Evolutionary conservation across 805 yeast genomes (phyloP).

Genomic region (Ogataea siamensis): DNA sequence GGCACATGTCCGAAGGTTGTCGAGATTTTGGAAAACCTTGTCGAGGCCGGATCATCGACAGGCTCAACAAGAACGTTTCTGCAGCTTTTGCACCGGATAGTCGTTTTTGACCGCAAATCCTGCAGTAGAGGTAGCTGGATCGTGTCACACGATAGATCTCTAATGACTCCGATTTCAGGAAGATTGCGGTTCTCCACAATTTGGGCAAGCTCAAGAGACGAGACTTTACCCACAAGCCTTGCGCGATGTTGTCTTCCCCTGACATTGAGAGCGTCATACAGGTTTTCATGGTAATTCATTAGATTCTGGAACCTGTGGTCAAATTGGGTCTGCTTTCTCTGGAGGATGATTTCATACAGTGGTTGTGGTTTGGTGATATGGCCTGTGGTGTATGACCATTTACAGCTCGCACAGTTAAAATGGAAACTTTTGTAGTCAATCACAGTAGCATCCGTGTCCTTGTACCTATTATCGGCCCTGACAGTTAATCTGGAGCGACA

Average conservation of each 20-base stretch:
- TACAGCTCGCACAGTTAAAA: slow-evolving; percentile 39
- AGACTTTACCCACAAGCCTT: slow-evolving; percentile 16
- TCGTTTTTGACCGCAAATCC: slow-evolving; percentile 16
- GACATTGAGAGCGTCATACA: slow-evolving; percentile 17
- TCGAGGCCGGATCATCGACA: slow-evolving; percentile 20
- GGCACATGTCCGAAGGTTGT: slow-evolving; percentile 31
- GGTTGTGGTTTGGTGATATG: slow-evolving; percentile 42
- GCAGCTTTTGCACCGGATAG: slow-evolving; percentile 25
- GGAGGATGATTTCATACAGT: slow-evolving; percentile 30
- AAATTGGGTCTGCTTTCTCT: slow-evolving; percentile 11
- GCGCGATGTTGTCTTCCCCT: slow-evolving; percentile 11
- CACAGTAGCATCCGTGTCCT: slow-evolving; percentile 8
- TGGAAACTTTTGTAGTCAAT: slow-evolving; percentile 35
- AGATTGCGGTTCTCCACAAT: slow-evolving; percentile 11
- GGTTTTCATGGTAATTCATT: slow-evolving; percentile 18
- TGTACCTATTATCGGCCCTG: slow-evolving; percentile 16
- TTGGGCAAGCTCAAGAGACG: slow-evolving; percentile 25
- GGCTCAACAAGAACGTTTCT: slow-evolving; percentile 19
- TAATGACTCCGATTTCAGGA: slow-evolving; percentile 5
- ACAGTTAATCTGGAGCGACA: slow-evolving; percentile 26
- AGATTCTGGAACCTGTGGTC: slow-evolving; percentile 17
- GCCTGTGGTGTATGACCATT: slow-evolving; percentile 37
- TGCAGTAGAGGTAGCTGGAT: slow-evolving; percentile 21
- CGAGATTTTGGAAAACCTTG: slow-evolving; percentile 18
- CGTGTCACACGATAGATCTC: background rate